Base-by-base conservation (phyloP, 345 rosid species). In the Aquilaria sinensis region DNA sequence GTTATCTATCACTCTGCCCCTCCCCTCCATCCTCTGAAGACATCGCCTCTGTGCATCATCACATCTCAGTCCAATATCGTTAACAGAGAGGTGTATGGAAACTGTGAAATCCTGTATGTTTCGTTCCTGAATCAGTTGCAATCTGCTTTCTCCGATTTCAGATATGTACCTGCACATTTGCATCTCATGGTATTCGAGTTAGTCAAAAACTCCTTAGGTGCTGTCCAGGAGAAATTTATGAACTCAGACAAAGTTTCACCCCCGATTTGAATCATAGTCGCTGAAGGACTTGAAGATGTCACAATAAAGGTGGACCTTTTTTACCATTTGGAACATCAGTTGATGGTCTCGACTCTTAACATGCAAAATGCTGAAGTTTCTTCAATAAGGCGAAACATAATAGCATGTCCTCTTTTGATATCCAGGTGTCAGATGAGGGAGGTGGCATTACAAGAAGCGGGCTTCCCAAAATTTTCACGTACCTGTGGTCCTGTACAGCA, bases 401-500 rank as follows among this genome's bases (percentile, higher is more conserved):
- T 15, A 33, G 62, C 53, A 68, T 62, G 46, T 43, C 72, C 49
- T 62, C 9, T 30, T 47, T 70, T 70, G 51, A 16, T 11, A 57
- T 64, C 31, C 62, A 90, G 99, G 90, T 94, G 33, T 86, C 97
- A 12, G 97, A 94, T 71, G 97, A 90, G 74, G 97, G 97, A 66
- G 99, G 99, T 63, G 99, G 99, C 56, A 94, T 94, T 57, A 85
- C 88, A 33, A 85, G 97, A 74, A 94, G 97, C 16, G 99, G 99
- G 65, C 99, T 94, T 70, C 87, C 97, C 66, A 90, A 85, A 70
- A 90, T 94, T 67, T 94, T 94, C 80, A 90, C 96, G 0, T 94
- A 94, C 69, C 97, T 90, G n/a, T n/a, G n/a, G n/a, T n/a, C n/a
- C n/a, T n/a, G 63, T 94, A 94, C 76, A 94, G 93, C 51, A 90